Evolutionary conservation across 2,329 filamentous ascomycete genomes (phyloP).

Genomic region (Fusarium succisae): DNA sequence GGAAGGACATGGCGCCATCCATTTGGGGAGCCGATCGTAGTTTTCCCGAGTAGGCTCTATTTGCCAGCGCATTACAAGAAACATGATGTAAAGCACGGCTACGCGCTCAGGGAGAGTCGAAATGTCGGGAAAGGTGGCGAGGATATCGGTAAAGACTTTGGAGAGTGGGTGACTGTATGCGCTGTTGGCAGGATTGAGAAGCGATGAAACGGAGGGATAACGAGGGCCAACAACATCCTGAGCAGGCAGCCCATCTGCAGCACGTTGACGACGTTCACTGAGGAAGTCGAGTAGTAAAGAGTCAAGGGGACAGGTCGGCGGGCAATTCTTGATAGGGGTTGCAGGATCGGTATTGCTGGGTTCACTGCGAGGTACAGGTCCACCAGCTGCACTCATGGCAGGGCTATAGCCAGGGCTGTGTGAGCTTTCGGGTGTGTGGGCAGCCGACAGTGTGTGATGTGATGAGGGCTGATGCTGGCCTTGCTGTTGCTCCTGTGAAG

Average conservation of each 20-base stretch:
- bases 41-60: slow-evolving; percentile 82
- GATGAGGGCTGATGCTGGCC: slow-evolving; percentile 14
- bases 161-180: slow-evolving; percentile 78
- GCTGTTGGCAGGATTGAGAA: slow-evolving; percentile 75
- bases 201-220: slow-evolving; percentile 81
- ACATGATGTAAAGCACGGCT: slow-evolving; percentile 86
- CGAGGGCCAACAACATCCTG: slow-evolving; percentile 77
- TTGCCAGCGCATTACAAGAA: slow-evolving; percentile 86
- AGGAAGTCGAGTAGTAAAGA: slow-evolving; percentile 83
- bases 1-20: slow-evolving; percentile 71
- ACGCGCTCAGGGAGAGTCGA: slow-evolving; percentile 82
- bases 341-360: slow-evolving; percentile 37
- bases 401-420: slow-evolving; percentile 37
- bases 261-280: slow-evolving; percentile 71
- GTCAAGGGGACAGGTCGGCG: slow-evolving; percentile 80
- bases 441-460: slow-evolving; percentile 26
- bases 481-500: slow-evolving; percentile 31
- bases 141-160: slow-evolving; percentile 85
- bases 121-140: slow-evolving; percentile 84
- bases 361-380: slow-evolving; percentile 32
- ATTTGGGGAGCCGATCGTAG: slow-evolving; percentile 79
- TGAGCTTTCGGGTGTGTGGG: slow-evolving; percentile 34
- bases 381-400: slow-evolving; percentile 26
- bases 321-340: slow-evolving; percentile 64
- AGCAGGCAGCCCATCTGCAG: slow-evolving; percentile 70